Evolutionary conservation across 129 eudicot species (phyloP), one percentile per base, ranked within the genome.

Genomic region (Calendula officinalis): DNA sequence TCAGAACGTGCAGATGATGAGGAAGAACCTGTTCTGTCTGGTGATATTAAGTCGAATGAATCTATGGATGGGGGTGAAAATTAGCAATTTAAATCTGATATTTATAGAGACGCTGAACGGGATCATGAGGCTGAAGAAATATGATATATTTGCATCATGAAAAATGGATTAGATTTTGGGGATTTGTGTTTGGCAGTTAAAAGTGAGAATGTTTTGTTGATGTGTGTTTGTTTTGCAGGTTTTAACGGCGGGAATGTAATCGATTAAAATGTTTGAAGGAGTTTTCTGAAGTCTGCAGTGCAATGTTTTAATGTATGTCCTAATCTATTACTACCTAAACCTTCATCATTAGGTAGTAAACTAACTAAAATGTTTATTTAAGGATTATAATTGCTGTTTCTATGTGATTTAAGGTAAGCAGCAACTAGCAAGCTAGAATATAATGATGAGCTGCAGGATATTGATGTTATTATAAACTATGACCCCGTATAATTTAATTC

Each of bases 151-250:
- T 66, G 59, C 68, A 40, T 65, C 42, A 51, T 44, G 44, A 75
- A 70, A 62, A n/a, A n/a, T n/a, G n/a, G n/a, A n/a, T n/a, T n/a
- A n/a, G 74, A 60, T 52, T 64, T 54, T 10, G 70, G 48, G 73
- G 62, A 22, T 56, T 60, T 55, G 60, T 57, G 38, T 59, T 63
- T 64, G 55, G 69, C 39, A 34, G 32, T 61, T 56, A 49, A 62
- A 66, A 71, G 71, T 72, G 33, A 13, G 71, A 72, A 72, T 64
- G 71, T 63, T 78, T 36, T 39, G 72, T 74, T 52, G 66, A 68
- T 82, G 68, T 64, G 78, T 77, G 79, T 79, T 77, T 66, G 68
- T 72, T 68, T 80, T 82, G 89, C 96, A 84, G 96, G 96, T 82
- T 37, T 9, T 39, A 56, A n/a, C n/a, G n/a, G n/a, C 52, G 56